Evolutionary conservation across 257 asterid genomes (phyloP).

Genomic region (Eustoma russellianum): DNA sequence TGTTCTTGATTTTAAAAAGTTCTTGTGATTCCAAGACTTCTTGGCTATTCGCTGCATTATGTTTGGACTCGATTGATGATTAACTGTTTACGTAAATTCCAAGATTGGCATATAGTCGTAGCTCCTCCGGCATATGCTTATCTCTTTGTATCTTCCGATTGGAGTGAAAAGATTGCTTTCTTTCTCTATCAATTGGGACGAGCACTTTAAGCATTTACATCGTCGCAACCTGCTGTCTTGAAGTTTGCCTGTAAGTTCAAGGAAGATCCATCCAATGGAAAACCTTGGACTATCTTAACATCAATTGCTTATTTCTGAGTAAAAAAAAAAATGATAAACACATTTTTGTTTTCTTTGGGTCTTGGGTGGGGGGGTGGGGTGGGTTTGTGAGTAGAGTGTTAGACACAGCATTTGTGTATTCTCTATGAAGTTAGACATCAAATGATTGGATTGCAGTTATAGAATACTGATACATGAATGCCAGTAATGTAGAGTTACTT

Average conservation of each 20-base stretch:
- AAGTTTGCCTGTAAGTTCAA: no score
- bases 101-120: not conserved
- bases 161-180: not conserved
- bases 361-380: no score
- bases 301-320: no score
- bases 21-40: not conserved
- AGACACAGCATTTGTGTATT: not conserved
- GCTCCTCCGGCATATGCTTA: not conserved
- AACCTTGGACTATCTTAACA: no score
- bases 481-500: not conserved
- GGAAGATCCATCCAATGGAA: no score
- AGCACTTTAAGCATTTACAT: no score
- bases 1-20: not conserved
- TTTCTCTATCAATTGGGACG: no score
- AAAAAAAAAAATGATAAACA: no score
- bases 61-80: not conserved
- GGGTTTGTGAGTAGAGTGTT: no score
- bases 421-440: not conserved
- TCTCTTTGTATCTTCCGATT: not conserved
- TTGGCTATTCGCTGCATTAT: not conserved
- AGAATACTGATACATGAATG: not conserved
- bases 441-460: not conserved
- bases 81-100: not conserved
- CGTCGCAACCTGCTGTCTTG: no score
- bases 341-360: no score